Percentiles rank a stretch among this genome's conserved stretches.
Conservation (phyloP, 2,329 filamentous ascomycete species). For the Fusarium bactridioides region DNA sequence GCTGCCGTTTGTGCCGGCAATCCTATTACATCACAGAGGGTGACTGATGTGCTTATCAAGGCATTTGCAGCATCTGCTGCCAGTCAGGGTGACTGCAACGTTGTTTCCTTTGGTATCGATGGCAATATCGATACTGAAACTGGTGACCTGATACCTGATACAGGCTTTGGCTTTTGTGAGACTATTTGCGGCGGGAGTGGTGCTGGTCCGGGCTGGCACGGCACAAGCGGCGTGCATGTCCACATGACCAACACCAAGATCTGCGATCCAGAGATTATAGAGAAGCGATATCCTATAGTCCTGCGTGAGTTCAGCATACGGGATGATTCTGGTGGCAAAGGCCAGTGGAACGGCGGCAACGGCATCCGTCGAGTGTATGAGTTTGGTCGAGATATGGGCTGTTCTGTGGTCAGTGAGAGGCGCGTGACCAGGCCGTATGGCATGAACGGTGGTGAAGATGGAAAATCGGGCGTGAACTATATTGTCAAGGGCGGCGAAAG, state of each 20-base stretch:
- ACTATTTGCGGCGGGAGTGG: no score
- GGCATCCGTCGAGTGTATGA: no score
- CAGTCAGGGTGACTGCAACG: slow-evolving; percentile 43
- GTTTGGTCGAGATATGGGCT: no score
- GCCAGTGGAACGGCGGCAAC: neutral
- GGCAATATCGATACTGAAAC: neutral
- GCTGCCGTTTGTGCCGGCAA: slow-evolving; percentile 85
- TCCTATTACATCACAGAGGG: slow-evolving; percentile 51
- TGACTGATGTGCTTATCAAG: slow-evolving; percentile 58
- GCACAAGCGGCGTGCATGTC: neutral
- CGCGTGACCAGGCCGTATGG: no score
- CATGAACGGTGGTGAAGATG: no score
- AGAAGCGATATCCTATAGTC: neutral
- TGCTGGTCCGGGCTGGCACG: neutral
- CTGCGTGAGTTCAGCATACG: neutral
- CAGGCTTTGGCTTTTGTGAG: no score
- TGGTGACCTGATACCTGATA: neutral
- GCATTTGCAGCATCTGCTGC: slow-evolving; percentile 81
- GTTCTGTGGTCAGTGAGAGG: no score
- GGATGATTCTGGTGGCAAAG: neutral
- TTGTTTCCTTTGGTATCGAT: neutral
- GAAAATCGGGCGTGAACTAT: no score
- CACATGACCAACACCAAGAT: neutral
- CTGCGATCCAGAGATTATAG: neutral
- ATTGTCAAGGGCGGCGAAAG: neutral